Evolutionary conservation across 2,329 filamentous ascomycete genomes (phyloP), one percentile per base, ranked within the genome.

Genomic region (Coleophoma cylindrospora): DNA sequence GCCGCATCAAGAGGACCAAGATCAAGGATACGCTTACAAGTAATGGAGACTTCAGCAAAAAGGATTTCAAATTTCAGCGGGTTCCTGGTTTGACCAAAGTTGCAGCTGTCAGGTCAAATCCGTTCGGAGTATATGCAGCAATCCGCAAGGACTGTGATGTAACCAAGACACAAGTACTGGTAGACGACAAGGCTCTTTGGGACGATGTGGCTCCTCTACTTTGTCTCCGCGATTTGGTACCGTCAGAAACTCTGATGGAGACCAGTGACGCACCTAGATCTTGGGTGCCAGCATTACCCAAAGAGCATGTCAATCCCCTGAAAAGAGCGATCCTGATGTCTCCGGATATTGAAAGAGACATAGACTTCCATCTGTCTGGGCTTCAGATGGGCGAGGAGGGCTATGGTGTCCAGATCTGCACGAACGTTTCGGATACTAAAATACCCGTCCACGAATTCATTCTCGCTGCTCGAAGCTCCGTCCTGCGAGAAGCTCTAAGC

Each of bases 1-100:
- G 85, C 58, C 86, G 92, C 51, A 84, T 94, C 47, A 90, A 89
- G 62, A 81, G 94, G 53, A 77, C 80, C 22, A 95, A 92, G 56
- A 84, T 87, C 45, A 95, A 95, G 61, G 83, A 86, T 57, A 75
- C 80, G 0, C 60, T 59, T 34, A 51, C 71, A 12, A 72, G 71
- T 3, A 51, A 70, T 12, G 72, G 71, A 5, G 82, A 84, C 19
- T 74, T 77, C 34, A 87, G 83, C 60, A 79, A 81, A 12, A 95
- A 95, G 58, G 91, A 96, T 63, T 96, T 95, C 74, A 99, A 99
- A 65, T 99, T 97, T 59, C 85, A 92, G 61, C 84, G 94, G 50
- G 83, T 99, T 9, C 87, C 94, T 1, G 91, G 88, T 40, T 80
- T 99, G 50, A 96, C 90, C 2, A 84, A 91, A 34, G 89, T 95